Base-by-base conservation (phyloP, 1,284 basidiomycete species). In the Volvariella volvacea region DNA sequence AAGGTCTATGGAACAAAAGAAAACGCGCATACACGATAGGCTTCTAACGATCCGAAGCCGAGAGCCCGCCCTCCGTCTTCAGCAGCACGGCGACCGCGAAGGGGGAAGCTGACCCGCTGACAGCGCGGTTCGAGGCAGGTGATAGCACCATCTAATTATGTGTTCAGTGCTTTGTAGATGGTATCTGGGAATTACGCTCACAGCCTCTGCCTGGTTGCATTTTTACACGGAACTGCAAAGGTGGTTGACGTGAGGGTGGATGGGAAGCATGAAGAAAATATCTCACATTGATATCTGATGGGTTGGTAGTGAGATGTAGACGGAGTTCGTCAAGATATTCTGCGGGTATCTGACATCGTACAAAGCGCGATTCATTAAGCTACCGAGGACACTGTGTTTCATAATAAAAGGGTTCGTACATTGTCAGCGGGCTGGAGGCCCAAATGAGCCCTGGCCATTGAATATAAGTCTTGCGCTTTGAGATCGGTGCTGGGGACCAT, bases 71-170 rank as follows among this genome's bases (percentile, higher is more conserved):
- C 73, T 9, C 71, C 68, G 52, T 73, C 70, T 2, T 48, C 34
- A 0, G 49, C 47, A 16, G 51, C 58, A 19, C 50, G 42, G 45
- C 63, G 63, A 25, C 50, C 48, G 4, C 50, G 48, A 21, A 78
- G 59, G 2, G 55, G 41, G 17, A 75, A 62, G 12, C 43, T 16
- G n/a, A 54, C 41, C 31, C 49, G 39, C 16, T 62, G 50, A 52
- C 75, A 78, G 1, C 65, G 66, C 4, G 60, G 48, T 54, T 76
- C 71, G 15, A 73, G 55, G 47, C 75, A 77, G 6, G 55, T 61
- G 12, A 71, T 51, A 15, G 50, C 48, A 15, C 74, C 74, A 49
- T 60, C 75, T 78, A 50, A 44, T 48, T 41, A 47, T 41, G 32
- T 12, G 25, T 12, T 28, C 6, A 28, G 12, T 28, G 12, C 6